Evolutionary conservation across 345 rosid species (phyloP), one percentile per base, ranked within the genome.

Genomic region (Tarenaya hassleriana): DNA sequence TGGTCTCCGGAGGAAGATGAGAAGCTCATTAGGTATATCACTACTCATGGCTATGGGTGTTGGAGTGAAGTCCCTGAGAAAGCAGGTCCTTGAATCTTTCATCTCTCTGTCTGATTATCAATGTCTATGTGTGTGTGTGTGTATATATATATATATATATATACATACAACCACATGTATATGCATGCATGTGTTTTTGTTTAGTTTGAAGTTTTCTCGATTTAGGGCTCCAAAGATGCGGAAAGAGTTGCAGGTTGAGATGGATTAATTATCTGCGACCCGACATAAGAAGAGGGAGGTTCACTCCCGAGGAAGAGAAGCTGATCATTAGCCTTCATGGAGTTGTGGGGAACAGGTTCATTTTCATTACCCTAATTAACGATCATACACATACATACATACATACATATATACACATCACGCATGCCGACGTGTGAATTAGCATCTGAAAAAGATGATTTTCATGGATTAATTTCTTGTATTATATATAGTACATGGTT

Each of bases 1-100:
- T 92, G 98, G 98, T 88, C 98, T n/a, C 98, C 98, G 3, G 97
- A 92, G 60, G 98, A 92, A 77, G 98, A 92, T 61, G 97, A 88
- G 64, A 92, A 92, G 75, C 98, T 92, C 68, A 77, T 88, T 53
- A 75, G 82, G 70, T 88, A 88, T 61, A 92, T 92, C 71, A 81
- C 91, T 24, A 75, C 94, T 57, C 86, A 92, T 66, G 96, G 98
- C 64, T 83, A 88, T 73, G 98, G 95, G 21, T 88, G 98, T 41
- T 92, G 98, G 98, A 92, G 98, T 72, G 98, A 92, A 77, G 94
- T 92, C 55, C 98, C 98, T 40, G 96, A 92, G 63, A 92, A 88
- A 85, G 98, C 98, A 47, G 98, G 98, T 88, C 5, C 12, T 34
- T 34, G 16, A 8, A 24, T 1, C 29, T 24, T 24, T 5, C 29